Base-by-base conservation (phyloP, 768 basidiomycete species). In the Serendipita sp. region DNA sequence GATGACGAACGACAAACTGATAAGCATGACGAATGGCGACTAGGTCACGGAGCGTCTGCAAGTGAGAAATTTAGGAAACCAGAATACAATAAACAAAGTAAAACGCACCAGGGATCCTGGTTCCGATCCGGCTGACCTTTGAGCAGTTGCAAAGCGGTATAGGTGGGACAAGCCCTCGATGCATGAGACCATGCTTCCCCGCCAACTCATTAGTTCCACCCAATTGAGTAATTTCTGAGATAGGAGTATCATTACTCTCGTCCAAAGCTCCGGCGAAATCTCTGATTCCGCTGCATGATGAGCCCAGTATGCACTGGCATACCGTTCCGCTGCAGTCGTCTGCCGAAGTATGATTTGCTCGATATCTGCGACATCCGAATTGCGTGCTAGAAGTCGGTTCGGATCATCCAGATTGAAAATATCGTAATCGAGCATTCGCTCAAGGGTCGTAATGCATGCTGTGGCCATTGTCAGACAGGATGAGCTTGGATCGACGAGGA, bases 141-240 rank as follows among this genome's bases (percentile, higher is more conserved):
- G 41, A 5, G 7, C 13, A 13, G 13, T 13, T 7, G 41, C 41
- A 41, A 13, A 41, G 5, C 41, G 41, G 13, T 41, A 41, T n/a
- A 60, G 56, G 16, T 32, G 10, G 8, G 56, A 60, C 30, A 60
- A 60, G 34, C 28, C 37, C 35, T 37, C 28, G 32, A 60, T 8
- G 35, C 56, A 28, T 3, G 18, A 24, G 28, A n/a, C 34, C 28
- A 60, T n/a, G 8, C 10, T 37, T 38, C 37, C 56, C 4, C 56
- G 28, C 56, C 56, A 60, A 30, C 56, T 60, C 56, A 60, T 60
- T 35, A 60, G 56, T 35, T 60, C 56, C 13, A 60, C 56, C 56
- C 56, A 60, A 34, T 60, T 28, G 8, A 60, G 56, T n/a, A 60
- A 18, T 8, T 60, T 28, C 8, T 32, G 28, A 38, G 18, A 28